Evolutionary conservation across 139 green algal genomes (phyloP), one percentile per base, ranked within the genome.

Genomic region (Ettlia oleoabundans): DNA sequence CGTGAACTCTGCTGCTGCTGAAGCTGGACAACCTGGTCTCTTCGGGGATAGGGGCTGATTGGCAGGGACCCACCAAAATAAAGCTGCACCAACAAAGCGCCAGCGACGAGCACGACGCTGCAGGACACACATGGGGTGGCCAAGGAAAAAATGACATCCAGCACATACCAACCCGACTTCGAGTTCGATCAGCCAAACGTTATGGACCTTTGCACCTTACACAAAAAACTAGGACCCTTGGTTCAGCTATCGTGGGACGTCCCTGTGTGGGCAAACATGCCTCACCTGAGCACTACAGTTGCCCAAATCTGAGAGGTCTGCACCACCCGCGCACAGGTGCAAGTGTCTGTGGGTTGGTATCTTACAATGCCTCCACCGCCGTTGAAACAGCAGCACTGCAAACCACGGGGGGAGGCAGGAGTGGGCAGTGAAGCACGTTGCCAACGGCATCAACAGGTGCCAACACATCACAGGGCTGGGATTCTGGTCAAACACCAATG

Each of bases 311-410:
- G 37, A 24, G 19, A 35, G 6, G 33, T 68, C 18, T 80, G 41
- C 24, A 80, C 52, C 52, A 68, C 53, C 22, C 53, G 51, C 1
- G 40, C 30, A 40, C 73, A 80, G 8, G 52, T 68, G 73, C 73
- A 80, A 26, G 73, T 67, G 52, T 80, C 58, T 24, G 35, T 68
- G 1, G 73, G 73, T 2, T 52, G 4, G 21, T 69, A 80, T 2
- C 33, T 67, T 5, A 80, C 73, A 5, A 80, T 80, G 37, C 73
- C 73, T 2, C 33, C 58, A 21, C 73, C 73, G 73, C 73, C 73
- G 22, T 42, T 52, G 21, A 38, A 80, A 37, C 73, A 80, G 73
- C 73, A 80, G 73, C 73, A 80, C 70, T 64, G 70, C 70, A 43
- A 2, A 33, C 5, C 6, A 41, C 15, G 64, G 2, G 28, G 9